A percentile compares a stretch with the other conserved stretches of the same genome.
phyloP scores from a whole-genome alignment of 305 asterid species.

The Rubia occidens region DNA sequence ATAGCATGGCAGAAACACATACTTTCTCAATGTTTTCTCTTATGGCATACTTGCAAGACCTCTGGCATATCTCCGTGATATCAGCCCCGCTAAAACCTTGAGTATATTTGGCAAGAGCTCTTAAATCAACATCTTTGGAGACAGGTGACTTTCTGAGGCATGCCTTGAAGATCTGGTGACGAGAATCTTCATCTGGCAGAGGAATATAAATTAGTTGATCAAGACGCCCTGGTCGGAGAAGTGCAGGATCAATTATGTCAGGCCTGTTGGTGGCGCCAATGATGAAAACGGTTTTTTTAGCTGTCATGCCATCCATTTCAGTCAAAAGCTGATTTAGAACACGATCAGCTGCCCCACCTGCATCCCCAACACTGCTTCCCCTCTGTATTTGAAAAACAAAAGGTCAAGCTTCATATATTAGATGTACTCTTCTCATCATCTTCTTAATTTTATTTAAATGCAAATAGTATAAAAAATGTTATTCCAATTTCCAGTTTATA shows the following conservation, averaged over 20 bases:
- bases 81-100: slow-evolving; percentile 67
- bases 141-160: slow-evolving; percentile 58
- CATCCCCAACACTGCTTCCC: slow-evolving; percentile 60
- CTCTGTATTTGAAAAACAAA: slow-evolving; percentile 28
- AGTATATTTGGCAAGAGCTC: slow-evolving; percentile 59
- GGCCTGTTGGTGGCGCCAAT: slow-evolving; percentile 71
- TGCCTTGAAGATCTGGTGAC: slow-evolving; percentile 53
- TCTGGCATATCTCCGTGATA: slow-evolving; percentile 56
- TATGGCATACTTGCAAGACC: slow-evolving; percentile 61
- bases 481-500: not conserved
- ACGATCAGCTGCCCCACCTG: slow-evolving; percentile 66
- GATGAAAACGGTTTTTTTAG: slow-evolving; percentile 56
- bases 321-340: slow-evolving; percentile 64
- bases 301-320: slow-evolving; percentile 64
- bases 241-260: slow-evolving; percentile 63
- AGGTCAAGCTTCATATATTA: not conserved
- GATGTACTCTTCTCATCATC: not conserved
- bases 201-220: slow-evolving; percentile 63
- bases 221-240: slow-evolving; percentile 63
- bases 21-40: slow-evolving; percentile 63
- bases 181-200: slow-evolving; percentile 61
- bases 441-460: not conserved
- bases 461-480: not conserved
- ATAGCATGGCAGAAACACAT: slow-evolving; percentile 1
- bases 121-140: slow-evolving; percentile 40